Evolutionary conservation across 2,329 filamentous ascomycete genomes (phyloP), one percentile per base, ranked within the genome.

Genomic region (Hirsutella minnesotensis): DNA sequence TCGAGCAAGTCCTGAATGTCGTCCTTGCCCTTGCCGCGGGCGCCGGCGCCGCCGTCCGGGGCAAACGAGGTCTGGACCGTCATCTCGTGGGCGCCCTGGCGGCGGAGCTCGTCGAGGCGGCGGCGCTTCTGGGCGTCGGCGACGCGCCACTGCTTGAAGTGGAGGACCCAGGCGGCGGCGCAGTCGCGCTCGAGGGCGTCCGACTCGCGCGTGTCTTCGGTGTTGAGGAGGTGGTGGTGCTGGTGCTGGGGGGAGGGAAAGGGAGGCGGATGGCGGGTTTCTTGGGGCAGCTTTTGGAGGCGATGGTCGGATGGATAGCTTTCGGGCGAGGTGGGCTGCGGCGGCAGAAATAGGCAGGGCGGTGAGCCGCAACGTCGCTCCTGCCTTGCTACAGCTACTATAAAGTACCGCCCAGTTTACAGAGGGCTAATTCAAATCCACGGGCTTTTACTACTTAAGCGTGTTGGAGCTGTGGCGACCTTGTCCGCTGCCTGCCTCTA

Each of bases 131-230:
- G 85, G 57, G 85, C 75, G 53, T 98, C 92, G 66, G 94, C 90
- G 30, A 96, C 86, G 55, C 92, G 75, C 67, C 88, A 84, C 65
- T 95, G 89, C 71, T 96, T 95, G 67, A 98, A 98, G 65, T 98
- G 96, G 65, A 88, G 87, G 47, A 95, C 92, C 92, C 92, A 98
- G 59, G 88, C 89, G 46, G 72, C 75, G 16, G 88, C 87, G 63
- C 92, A 98, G 59, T 90, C 85, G 53, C 74, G 73, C 65, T 94
- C 87, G 56, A 96, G 94, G 45, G 70, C 74, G 24, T 54, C 57
- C 20, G 56, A 56, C 59, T 71, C 58, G 35, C 48, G 44, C 20
- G 60, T 58, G 53, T 67, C 66, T 49, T 62, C 52, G 16, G 70
- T 64, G 63, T 98, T 89, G 50, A 95, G 62, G 52, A 98, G 90